Base-by-base conservation (phyloP, 345 rosid genomes). In the Euphorbia tirucalli region DNA sequence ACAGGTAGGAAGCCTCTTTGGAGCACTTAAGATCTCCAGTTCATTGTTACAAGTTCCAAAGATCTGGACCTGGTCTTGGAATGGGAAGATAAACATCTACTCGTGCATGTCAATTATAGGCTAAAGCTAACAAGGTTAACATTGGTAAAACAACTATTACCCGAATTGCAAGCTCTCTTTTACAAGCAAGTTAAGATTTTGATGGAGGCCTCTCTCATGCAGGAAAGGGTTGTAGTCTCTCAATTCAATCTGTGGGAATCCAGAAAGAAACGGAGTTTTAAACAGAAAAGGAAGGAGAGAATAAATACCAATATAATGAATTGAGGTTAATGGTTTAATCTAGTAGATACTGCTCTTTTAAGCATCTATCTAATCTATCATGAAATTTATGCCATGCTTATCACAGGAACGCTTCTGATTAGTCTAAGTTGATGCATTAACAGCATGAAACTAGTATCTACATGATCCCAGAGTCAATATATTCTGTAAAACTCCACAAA, bases 201-300 rank as follows among this genome's bases (percentile, higher is more conserved):
- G 86, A 80, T 93, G 97, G 82, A 93, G 86, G 63, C 97, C 97
- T 85, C 98, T 86, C 71, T 80, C 88, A 64, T 89, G 89, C 68
- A 56, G 83, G 73, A 91, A 31, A 41, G 98, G 98, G 76, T 91
- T 78, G 75, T 91, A 93, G 80, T 86, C 93, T 77, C 80, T 79
- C 63, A 80, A 80, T 62, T 88, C 89, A 79, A 91, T 81, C 98
- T 93, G 87, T 50, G 65, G 70, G 13, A 65, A 63, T 41, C 31
- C 59, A 49, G 55, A 63, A 69, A 44, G 49, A 48, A 49, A 67
- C 49, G 58, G 21, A 68, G 3, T 22, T 32, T 25, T 16, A 1
- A 61, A 49, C 49, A 49, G 50, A 11, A 69, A 2, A 22, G n/a
- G 28, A 71, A 54, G 24, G 11, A 30, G 30, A 71, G 30, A 19